A percentile compares a stretch with the other conserved stretches of the same genome.
These are phyloP conservation scores for Letharia lupina DNA, from an alignment of 495 filamentous ascomycete genomes.

Conservation along the genomic window DNA sequence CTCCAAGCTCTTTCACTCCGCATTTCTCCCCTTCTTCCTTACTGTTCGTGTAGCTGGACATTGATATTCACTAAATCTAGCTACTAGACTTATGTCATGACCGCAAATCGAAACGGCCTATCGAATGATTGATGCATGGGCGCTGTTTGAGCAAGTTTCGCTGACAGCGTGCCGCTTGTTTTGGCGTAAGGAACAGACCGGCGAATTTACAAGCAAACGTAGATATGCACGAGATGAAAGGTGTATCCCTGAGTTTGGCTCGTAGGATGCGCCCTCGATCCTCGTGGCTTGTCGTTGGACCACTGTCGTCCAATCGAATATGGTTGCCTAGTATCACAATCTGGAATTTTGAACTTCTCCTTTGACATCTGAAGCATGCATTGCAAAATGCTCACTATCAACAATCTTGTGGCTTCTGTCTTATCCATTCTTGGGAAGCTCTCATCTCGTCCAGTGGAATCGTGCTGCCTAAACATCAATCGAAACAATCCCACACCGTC, in stretches of 20 bases:
- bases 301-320: background rate
- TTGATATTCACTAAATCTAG: no score
- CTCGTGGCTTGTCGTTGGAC: background rate
- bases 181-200: background rate
- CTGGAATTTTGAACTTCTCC: background rate
- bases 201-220: background rate
- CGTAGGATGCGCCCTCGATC: background rate
- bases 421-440: background rate
- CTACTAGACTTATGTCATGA: no score
- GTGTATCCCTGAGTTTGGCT: background rate
- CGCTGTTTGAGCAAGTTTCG: background rate
- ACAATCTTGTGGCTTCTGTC: background rate
- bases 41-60: no score
- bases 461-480: background rate
- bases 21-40: no score
- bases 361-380: background rate
- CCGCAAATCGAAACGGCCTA: no score
- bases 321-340: background rate
- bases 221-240: background rate
- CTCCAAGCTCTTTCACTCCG: no score
- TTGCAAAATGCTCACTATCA: background rate
- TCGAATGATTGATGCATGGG: background rate
- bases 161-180: background rate
- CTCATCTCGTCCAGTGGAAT: background rate
- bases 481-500: background rate